phyloP scores from a whole-genome alignment of 176 grass and related monocot species.

The Luzula sylvatica region DNA sequence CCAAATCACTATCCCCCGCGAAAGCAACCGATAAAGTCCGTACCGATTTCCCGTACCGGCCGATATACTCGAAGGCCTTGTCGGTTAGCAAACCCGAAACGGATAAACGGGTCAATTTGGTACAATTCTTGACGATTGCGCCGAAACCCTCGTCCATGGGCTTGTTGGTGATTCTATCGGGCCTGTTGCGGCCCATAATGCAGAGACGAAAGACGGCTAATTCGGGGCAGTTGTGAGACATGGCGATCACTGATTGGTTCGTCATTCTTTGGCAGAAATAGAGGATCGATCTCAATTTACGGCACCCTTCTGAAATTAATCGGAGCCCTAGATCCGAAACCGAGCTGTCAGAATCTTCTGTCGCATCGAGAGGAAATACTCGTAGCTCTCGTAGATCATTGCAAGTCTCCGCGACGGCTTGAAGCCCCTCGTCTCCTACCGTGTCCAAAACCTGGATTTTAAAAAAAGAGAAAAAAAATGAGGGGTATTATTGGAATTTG shows the following conservation, averaged over 20 bases:
- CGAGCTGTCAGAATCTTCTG: conserved; percentile 54
- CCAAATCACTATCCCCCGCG: conserved; percentile 61
- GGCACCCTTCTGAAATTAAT: conserved; percentile 66
- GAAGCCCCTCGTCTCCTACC: conserved; percentile 67
- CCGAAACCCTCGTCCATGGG: conserved; percentile 90
- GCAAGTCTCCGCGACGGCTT: conserved; percentile 62
- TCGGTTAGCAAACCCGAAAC: conserved; percentile 85
- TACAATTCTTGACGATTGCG: conserved; percentile 78
- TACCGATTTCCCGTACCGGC: conserved; percentile 47
- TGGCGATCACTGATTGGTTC: conserved; percentile 54
- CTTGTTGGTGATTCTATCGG: conserved; percentile 42
- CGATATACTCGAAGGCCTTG: conserved; percentile 67
- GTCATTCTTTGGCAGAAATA: conserved; percentile 89
- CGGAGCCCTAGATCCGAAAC: conserved; percentile 64
- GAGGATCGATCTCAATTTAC: conserved; percentile 63
- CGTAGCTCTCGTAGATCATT: conserved; percentile 51
- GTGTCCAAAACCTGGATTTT: conserved; percentile 68
- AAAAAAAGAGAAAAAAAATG: neutral
- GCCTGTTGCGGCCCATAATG: conserved; percentile 61
- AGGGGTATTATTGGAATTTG: too few species aligned
- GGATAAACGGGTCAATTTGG: conserved; percentile 65
- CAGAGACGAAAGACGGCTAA: conserved; percentile 88
- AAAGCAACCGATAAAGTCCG: conserved; percentile 84
- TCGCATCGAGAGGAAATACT: conserved; percentile 60
- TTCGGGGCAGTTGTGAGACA: conserved; percentile 63